These are phyloP conservation scores for Harringtonia aguacate DNA, from an alignment of 2,329 filamentous ascomycete genomes.

Conservation along the genomic window DNA sequence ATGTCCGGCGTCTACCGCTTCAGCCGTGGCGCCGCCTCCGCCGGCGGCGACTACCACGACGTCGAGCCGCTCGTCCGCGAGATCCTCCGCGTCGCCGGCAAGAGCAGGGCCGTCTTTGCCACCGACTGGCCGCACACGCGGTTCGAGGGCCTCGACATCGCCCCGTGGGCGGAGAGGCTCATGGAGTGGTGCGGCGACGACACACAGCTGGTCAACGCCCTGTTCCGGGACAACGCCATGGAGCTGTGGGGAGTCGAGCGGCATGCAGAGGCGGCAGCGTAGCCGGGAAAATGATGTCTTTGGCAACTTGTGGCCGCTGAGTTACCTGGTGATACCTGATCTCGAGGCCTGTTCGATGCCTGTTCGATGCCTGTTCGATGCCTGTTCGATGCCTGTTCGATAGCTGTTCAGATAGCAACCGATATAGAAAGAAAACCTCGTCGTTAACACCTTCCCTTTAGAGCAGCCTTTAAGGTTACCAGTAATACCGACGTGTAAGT, in stretches of 20 bases:
- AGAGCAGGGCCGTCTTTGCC: slow-evolving; percentile 40
- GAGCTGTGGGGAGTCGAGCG: background rate
- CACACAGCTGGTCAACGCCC: background rate
- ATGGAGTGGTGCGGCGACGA: slow-evolving; percentile 37
- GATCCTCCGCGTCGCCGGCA: slow-evolving; percentile 31
- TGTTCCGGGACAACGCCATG: background rate
- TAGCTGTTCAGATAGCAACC: too few species aligned
- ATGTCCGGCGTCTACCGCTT: slow-evolving; percentile 47
- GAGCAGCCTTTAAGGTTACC: too few species aligned
- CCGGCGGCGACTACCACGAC: slow-evolving; percentile 21
- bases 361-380: too few species aligned
- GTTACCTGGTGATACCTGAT: too few species aligned
- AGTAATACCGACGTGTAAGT: too few species aligned
- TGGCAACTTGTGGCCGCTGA: too few species aligned
- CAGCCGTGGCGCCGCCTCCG: slow-evolving; percentile 16
- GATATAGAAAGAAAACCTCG: too few species aligned
- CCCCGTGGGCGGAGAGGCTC: slow-evolving; percentile 40
- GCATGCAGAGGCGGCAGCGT: too few species aligned
- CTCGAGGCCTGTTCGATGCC: too few species aligned
- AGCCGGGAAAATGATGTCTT: too few species aligned
- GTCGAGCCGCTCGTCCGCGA: slow-evolving; percentile 37
- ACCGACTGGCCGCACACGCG: slow-evolving; percentile 57
- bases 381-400: too few species aligned
- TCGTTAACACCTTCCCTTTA: too few species aligned
- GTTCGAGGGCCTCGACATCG: slow-evolving; percentile 45